Evolutionary conservation across 768 basidiomycete species (phyloP), one percentile per base, ranked within the genome.

Genomic region (Rubroboletus satanas): DNA sequence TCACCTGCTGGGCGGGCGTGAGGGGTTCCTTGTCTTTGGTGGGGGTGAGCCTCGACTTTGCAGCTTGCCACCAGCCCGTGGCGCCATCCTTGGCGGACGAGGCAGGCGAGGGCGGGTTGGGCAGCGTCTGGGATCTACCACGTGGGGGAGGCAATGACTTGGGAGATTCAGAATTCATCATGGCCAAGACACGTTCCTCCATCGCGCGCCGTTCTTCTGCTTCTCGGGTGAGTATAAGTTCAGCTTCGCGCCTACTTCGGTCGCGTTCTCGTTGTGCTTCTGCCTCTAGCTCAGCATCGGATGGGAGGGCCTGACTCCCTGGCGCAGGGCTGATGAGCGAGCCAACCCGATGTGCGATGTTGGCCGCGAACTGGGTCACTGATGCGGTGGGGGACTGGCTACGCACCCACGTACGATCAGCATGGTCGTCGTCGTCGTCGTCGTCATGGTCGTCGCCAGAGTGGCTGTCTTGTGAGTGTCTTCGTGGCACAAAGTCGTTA

Each of bases 1-100:
- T 84, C 51, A 93, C 77, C 61, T 90, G 89, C 63, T 93, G 90
- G 0, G 91, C 90, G 9, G 90, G 89, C 0, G 91, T 93, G n/a
- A 90, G 81, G 1, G 75, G 69, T 14, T 88, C 83, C 62, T 80
- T 81, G 11, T 84, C 84, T 62, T 91, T 93, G 12, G 86, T 86
- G 3, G 90, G 88, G 1, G 89, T 90, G 10, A 93, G 78, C 60
- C 75, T 83, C 60, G 82, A 82, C 77, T 88, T 92, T 18, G 90
- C 83, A 4, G 82, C 76, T 11, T 79, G 70, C 87, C 90, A 90
- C 91, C 91, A 93, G 43, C 77, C 76, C 1, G 69, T 26, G 41
- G 57, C 64, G 2, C 67, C 66, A n/a, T 85, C 88, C 69, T 87
- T 87, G 62, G 84, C 79, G 7, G 85, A 84, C 9, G 75, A 66